Evolutionary conservation across 2,329 filamentous ascomycete genomes (phyloP).

Genomic region (Alternaria hordeiaustralica): DNA sequence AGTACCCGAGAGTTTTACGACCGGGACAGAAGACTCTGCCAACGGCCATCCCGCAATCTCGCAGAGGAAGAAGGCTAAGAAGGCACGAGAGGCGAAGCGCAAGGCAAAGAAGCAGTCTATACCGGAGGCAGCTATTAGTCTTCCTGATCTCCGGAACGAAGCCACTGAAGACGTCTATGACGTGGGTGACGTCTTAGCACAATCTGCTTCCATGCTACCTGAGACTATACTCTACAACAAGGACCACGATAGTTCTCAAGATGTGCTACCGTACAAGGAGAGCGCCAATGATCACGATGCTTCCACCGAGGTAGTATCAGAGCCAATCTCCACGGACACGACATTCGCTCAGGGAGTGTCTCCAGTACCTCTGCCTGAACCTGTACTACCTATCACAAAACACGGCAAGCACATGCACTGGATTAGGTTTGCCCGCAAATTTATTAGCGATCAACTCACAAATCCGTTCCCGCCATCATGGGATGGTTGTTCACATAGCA

Average conservation of each 20-base stretch:
- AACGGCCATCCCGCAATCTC: constrained; percentile 14
- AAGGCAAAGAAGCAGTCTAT: constrained; percentile 28
- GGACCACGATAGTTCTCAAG: neutral
- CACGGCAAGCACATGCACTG: constrained; percentile 29
- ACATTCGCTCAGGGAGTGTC: neutral
- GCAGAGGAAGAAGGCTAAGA: constrained; percentile 37
- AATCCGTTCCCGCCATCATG: constrained; percentile 6
- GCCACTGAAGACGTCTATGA: neutral
- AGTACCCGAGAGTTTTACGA: constrained; percentile 9
- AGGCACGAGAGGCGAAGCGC: constrained; percentile 20
- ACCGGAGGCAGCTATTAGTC: neutral
- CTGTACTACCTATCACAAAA: constrained; percentile 3
- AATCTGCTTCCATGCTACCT: neutral
- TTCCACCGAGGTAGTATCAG: neutral
- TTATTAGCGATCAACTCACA: constrained; percentile 26
- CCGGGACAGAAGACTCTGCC: neutral
- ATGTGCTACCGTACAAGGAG: neutral
- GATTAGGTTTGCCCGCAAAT: constrained; percentile 16
- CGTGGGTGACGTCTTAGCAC: neutral
- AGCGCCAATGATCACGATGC: neutral
- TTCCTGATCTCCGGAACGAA: neutral
- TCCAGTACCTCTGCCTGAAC: neutral
- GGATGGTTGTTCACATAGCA: constrained; percentile 8
- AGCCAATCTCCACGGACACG: neutral
- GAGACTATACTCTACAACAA: neutral